These are phyloP conservation scores for Inonotus hispidus DNA, from an alignment of 1,284 basidiomycete genomes.

Conservation along the genomic window DNA sequence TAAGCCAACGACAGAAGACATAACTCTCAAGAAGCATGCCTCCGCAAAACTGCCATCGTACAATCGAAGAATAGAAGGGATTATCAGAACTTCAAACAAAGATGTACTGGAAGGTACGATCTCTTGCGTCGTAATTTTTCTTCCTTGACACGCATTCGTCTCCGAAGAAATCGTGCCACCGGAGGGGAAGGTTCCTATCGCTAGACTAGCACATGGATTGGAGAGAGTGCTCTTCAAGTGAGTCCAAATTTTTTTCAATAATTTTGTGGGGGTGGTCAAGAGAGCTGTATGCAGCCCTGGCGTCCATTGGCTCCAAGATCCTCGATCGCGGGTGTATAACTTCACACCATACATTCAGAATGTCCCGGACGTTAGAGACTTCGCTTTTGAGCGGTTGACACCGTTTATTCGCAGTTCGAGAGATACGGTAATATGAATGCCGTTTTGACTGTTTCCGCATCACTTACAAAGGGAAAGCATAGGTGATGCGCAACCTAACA, in stretches of 20 bases:
- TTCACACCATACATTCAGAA: constrained; percentile 67
- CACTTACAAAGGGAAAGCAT: not conserved
- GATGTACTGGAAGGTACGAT: constrained; percentile 27
- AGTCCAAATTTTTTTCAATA: constrained; percentile 22
- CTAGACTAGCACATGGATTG: constrained; percentile 71
- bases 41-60: constrained; percentile 20
- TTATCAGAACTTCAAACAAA: constrained; percentile 29
- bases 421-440: constrained; percentile 51
- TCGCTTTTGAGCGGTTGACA: constrained; percentile 81
- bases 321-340: constrained; percentile 83
- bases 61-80: constrained; percentile 39
- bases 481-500: constrained; percentile 2
- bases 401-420: constrained; percentile 79
- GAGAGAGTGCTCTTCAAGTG: constrained; percentile 85
- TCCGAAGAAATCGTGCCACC: constrained; percentile 43
- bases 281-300: constrained; percentile 56
- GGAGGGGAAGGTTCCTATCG: constrained; percentile 51
- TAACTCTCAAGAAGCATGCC: not conserved
- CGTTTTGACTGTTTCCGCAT: not conserved
- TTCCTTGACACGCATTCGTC: not conserved
- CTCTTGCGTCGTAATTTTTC: not conserved
- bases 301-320: constrained; percentile 89
- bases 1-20: not conserved
- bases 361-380: constrained; percentile 80
- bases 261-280: constrained; percentile 2